These are phyloP conservation scores for Phytopythium mirpurense DNA, from an alignment of 352 stramenopile genomes.

Conservation along the genomic window DNA sequence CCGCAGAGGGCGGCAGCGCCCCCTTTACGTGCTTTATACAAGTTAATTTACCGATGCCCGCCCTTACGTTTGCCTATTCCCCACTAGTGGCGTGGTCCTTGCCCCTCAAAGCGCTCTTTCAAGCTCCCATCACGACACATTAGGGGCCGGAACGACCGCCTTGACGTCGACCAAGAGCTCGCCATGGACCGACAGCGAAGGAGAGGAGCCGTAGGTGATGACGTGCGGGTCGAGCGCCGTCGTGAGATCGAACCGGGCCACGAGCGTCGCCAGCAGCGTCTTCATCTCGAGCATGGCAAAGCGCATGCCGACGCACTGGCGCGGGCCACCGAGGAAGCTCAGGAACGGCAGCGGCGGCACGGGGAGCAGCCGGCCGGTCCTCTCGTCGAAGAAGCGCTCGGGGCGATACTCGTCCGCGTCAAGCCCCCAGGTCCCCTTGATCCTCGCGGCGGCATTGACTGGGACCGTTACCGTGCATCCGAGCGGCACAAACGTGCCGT, in stretches of 20 bases:
- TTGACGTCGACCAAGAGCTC: conserved; percentile 20
- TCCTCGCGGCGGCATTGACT: no score
- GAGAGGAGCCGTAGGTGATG: conserved; percentile 34
- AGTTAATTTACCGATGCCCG: conserved; percentile 1
- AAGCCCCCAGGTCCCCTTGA: conserved; percentile 63
- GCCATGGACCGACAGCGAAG: conserved; percentile 31
- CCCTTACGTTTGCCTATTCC: no score
- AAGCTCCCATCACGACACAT: no score
- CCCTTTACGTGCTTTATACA: background rate
- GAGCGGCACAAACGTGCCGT: conserved; percentile 69
- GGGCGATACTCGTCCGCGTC: conserved; percentile 45
- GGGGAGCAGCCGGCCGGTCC: conserved; percentile 25
- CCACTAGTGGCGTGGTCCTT: no score
- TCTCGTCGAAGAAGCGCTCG: conserved; percentile 48
- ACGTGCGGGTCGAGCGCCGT: conserved; percentile 25
- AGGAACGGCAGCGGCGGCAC: conserved; percentile 53
- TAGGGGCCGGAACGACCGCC: no score
- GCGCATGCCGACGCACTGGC: conserved; percentile 57
- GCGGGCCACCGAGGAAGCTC: conserved; percentile 59
- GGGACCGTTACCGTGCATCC: no score
- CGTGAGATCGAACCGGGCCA: conserved; percentile 42
- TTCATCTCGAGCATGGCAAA: conserved; percentile 78
- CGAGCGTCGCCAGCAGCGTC: conserved; percentile 37
- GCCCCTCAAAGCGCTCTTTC: no score
- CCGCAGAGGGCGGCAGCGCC: background rate